phyloP scores from a whole-genome alignment of 108 stramenopile species.

The Epithemia pelagica region DNA sequence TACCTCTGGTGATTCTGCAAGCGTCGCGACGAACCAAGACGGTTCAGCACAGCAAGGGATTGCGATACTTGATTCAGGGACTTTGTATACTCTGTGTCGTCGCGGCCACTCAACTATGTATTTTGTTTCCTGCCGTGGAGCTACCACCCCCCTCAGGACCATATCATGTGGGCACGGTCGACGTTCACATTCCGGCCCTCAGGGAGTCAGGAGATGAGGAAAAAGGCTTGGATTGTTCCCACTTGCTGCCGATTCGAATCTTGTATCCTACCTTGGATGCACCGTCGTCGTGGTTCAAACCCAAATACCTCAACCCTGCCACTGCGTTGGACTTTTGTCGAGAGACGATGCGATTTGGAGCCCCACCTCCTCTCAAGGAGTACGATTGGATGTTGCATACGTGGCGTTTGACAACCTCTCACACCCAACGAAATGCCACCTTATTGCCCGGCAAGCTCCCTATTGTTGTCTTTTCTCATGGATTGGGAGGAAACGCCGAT shows the following conservation, averaged over 20 bases:
- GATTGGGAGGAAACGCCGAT: constrained; percentile 40
- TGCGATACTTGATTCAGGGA: constrained; percentile 5
- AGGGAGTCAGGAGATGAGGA: neutral
- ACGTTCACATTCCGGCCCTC: constrained; percentile 27
- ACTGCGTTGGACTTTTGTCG: constrained; percentile 25
- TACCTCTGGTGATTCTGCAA: constrained; percentile 40
- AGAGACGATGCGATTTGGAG: constrained; percentile 32
- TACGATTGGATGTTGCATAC: constrained; percentile 37
- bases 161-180: constrained; percentile 44
- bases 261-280: constrained; percentile 47
- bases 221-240: constrained; percentile 9
- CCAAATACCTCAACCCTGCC: constrained; percentile 19
- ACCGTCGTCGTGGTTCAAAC: neutral
- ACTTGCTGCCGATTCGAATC: constrained; percentile 32
- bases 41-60: neutral
- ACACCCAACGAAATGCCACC: constrained; percentile 12
- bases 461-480: constrained; percentile 54
- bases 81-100: constrained; percentile 19
- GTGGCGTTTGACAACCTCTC: constrained; percentile 27
- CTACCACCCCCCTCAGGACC: constrained; percentile 22
- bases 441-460: constrained; percentile 17
- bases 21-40: neutral
- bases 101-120: constrained; percentile 12
- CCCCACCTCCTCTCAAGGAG: constrained; percentile 34
- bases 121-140: constrained; percentile 42